These are phyloP conservation scores for Penicillium turbatum DNA, from an alignment of 495 filamentous ascomycete genomes.

Conservation along the genomic window DNA sequence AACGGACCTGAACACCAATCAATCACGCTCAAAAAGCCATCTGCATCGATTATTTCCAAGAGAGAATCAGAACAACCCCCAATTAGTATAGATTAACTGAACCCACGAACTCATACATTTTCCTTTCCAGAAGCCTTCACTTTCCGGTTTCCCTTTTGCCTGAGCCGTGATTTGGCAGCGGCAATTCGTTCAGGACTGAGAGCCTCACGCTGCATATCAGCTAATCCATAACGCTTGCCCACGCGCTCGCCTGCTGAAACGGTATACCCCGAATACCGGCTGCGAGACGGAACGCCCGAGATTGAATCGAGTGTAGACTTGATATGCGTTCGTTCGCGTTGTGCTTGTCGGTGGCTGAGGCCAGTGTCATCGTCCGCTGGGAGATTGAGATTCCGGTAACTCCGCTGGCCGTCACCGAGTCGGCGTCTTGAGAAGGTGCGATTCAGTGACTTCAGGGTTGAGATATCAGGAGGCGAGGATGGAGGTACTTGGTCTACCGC, in stretches of 20 bases:
- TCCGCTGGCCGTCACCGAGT: conserved; percentile 23
- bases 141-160: conserved; percentile 44
- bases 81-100: neutral
- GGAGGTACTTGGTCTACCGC: conserved; percentile 20
- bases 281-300: conserved; percentile 12
- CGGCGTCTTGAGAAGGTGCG: conserved; percentile 19
- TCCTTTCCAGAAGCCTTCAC: conserved; percentile 29
- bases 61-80: neutral
- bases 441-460: conserved; percentile 23
- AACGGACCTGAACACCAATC: too few species aligned
- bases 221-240: conserved; percentile 30
- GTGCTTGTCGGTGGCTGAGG: conserved; percentile 18
- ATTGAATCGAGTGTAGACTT: conserved; percentile 26
- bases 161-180: conserved; percentile 60
- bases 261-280: conserved; percentile 18
- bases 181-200: conserved; percentile 56
- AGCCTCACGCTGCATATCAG: conserved; percentile 34
- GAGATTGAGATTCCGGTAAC: conserved; percentile 25
- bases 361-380: conserved; percentile 13
- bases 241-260: conserved; percentile 34
- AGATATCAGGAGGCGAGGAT: conserved; percentile 35
- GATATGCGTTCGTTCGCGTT: conserved; percentile 32
- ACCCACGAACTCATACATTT: conserved; percentile 12
- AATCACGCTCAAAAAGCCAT: neutral
- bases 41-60: conserved; percentile 2